These are phyloP conservation scores for Hypoxylon fuscum DNA, from an alignment of 495 filamentous ascomycete genomes.

Conservation along the genomic window DNA sequence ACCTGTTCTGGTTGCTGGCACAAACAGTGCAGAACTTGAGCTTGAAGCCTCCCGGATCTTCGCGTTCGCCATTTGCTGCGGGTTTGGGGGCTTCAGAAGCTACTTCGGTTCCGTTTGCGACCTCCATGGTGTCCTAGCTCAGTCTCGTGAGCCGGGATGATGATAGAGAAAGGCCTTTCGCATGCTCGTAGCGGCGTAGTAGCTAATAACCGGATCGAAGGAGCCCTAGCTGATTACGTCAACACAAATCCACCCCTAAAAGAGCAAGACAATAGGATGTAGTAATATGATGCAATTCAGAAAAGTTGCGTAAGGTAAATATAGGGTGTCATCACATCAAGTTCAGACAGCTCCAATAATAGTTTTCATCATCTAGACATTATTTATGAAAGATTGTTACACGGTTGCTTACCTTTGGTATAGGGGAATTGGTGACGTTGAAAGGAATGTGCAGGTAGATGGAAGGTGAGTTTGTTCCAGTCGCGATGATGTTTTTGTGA, in stretches of 20 bases:
- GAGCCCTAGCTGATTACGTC: slow-evolving; percentile 1
- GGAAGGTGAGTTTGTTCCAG: no score
- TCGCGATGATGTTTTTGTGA: no score
- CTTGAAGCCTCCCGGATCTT: slow-evolving; percentile 67
- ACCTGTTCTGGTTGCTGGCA: slow-evolving; percentile 96
- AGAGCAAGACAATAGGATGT: not conserved
- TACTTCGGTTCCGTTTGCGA: slow-evolving; percentile 39
- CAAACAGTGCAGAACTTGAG: slow-evolving; percentile 98
- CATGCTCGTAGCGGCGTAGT: slow-evolving; percentile 19
- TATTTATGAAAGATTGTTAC: not conserved
- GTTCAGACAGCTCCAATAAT: slow-evolving; percentile 99
- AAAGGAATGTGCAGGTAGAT: no score
- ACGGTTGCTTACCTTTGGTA: slow-evolving; percentile 24
- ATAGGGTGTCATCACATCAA: slow-evolving; percentile 61
- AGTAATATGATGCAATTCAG: slow-evolving; percentile 45
- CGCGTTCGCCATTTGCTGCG: slow-evolving; percentile 51
- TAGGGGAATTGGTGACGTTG: no score
- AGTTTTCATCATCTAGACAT: slow-evolving; percentile 56
- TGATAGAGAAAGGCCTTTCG: slow-evolving; percentile 7
- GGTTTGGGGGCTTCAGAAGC: slow-evolving; percentile 28
- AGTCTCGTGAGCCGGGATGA: slow-evolving; percentile 20
- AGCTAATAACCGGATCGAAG: not conserved
- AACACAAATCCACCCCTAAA: not conserved
- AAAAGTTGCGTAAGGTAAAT: slow-evolving; percentile 63
- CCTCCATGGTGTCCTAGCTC: slow-evolving; percentile 46